Conservation (phyloP, 345 rosid genomes). For the Barbarea vulgaris region DNA sequence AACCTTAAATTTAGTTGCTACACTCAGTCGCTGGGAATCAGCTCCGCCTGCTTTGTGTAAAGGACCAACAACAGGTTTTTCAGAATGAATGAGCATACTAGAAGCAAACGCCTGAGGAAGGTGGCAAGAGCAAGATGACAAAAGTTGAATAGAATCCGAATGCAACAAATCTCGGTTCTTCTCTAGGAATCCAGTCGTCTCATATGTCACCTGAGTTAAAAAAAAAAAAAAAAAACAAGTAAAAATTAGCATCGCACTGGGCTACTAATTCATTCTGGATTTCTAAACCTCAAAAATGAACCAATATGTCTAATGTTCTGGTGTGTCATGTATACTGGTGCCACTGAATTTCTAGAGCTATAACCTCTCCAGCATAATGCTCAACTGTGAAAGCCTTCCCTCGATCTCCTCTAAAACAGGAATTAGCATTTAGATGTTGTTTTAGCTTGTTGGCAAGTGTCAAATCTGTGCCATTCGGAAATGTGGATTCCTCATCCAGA, state of each 20-base stretch:
- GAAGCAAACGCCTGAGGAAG: conserved; percentile 91
- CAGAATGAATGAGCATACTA: conserved; percentile 76
- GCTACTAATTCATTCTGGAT: neutral
- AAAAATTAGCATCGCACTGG: conserved; percentile 28
- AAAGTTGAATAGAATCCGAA: conserved; percentile 85
- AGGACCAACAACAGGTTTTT: conserved; percentile 76
- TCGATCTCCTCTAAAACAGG: conserved; percentile 80
- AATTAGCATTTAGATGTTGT: conserved; percentile 69
- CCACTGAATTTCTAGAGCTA: conserved; percentile 23
- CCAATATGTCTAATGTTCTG: neutral
- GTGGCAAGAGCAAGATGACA: conserved; percentile 85
- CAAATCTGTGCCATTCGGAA: conserved; percentile 93
- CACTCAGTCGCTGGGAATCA: conserved; percentile 93
- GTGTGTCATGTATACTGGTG: conserved; percentile 16
- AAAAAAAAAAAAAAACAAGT: conserved; percentile 40
- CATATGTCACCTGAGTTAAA: conserved; percentile 75
- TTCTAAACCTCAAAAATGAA: conserved; percentile 17
- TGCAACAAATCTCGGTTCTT: conserved; percentile 93
- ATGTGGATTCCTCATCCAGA: conserved; percentile 93
- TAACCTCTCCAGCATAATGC: conserved; percentile 98
- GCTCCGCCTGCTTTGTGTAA: conserved; percentile 91
- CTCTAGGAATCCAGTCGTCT: conserved; percentile 92
- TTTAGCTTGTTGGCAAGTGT: conserved; percentile 95
- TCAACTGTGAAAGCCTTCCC: conserved; percentile 71
- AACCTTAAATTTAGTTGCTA: conserved; percentile 95